Conservation (phyloP, 2,329 filamentous ascomycete species). For the Chaetomium strumarium region DNA sequence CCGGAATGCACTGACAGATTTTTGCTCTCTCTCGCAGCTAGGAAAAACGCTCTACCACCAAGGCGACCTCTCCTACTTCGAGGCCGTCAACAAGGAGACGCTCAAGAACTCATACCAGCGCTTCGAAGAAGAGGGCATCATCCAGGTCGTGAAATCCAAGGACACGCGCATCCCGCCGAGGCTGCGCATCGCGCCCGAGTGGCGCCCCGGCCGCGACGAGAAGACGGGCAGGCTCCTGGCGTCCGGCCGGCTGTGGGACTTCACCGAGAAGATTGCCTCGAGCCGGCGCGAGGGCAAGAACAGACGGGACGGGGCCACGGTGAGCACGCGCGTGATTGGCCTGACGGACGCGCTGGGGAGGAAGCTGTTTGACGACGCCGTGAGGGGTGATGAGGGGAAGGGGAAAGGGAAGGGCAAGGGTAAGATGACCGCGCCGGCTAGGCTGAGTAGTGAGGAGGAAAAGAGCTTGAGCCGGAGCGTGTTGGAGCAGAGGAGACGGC, state of each 20-base stretch:
- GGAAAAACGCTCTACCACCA: constrained; percentile 98
- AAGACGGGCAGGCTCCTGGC: constrained; percentile 56
- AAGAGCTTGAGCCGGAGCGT: constrained; percentile 38
- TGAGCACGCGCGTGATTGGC: constrained; percentile 71
- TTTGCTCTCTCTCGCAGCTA: constrained; percentile 55
- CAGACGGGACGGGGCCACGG: constrained; percentile 83
- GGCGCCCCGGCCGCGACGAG: constrained; percentile 63
- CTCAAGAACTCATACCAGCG: constrained; percentile 87
- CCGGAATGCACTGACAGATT: neutral
- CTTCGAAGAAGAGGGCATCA: constrained; percentile 86
- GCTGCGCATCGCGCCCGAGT: constrained; percentile 66
- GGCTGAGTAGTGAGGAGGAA: constrained; percentile 46
- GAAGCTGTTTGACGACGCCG: constrained; percentile 58
- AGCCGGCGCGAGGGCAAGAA: constrained; percentile 91
- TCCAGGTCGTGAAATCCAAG: constrained; percentile 65
- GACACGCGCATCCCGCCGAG: constrained; percentile 55
- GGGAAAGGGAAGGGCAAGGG: constrained; percentile 30
- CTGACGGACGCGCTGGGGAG: constrained; percentile 70
- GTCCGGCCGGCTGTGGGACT: constrained; percentile 79
- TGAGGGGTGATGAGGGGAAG: constrained; percentile 32
- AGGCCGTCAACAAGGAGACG: constrained; percentile 97
- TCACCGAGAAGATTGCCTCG: constrained; percentile 80
- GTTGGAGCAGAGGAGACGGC: constrained; percentile 42
- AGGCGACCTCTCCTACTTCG: constrained; percentile 93
- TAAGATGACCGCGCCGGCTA: constrained; percentile 32